Evolutionary conservation across 306 rosid species (phyloP).

Genomic region (Medicago truncatula): DNA sequence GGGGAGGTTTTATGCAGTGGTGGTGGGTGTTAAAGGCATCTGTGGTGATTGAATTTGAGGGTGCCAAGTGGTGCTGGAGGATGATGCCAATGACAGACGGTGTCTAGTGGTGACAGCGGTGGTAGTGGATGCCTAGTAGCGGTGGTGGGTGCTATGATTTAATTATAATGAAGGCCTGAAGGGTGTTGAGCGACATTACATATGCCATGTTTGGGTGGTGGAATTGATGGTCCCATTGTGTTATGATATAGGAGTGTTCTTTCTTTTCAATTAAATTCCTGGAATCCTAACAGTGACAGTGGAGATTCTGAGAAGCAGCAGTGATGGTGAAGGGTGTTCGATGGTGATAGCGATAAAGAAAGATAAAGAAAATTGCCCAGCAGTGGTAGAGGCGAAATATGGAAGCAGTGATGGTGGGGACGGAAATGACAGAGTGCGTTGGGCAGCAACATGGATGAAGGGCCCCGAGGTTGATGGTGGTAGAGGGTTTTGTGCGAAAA

Average conservation of each 20-base stretch:
- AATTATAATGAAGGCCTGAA: not conserved
- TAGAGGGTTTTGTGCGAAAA: not conserved
- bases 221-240: not conserved
- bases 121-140: not conserved
- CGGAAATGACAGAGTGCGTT: not conserved
- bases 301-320: not conserved
- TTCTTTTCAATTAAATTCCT: not conserved
- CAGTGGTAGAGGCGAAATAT: not conserved
- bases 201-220: not conserved
- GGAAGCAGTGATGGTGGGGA: not conserved
- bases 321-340: not conserved
- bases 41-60: too few relatives aligned
- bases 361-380: not conserved
- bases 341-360: not conserved
- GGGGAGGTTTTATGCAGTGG: too few relatives aligned
- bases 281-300: not conserved
- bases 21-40: too few relatives aligned
- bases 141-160: constrained; percentile 7
- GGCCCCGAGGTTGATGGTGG: not conserved
- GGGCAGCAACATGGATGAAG: not conserved
- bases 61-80: too few relatives aligned
- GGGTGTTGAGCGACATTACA: not conserved
- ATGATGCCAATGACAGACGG: too few relatives aligned
- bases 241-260: not conserved
- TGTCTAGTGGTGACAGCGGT: too few relatives aligned